These are phyloP conservation scores for Pyrus bretschneideri DNA, from an alignment of 306 rosid genomes.

Conservation along the genomic window DNA sequence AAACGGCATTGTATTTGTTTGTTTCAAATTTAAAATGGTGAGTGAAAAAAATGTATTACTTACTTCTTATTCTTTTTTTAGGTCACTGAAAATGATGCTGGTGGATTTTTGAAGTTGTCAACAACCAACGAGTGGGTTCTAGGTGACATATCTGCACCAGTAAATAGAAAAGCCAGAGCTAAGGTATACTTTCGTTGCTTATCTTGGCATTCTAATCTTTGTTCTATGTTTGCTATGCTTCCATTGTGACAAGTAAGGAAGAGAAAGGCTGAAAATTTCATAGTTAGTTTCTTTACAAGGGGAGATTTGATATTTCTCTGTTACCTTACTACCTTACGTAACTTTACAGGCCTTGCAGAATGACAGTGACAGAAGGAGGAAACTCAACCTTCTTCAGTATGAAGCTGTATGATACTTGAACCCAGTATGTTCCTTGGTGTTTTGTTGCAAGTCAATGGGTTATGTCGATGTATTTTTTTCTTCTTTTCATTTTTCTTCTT, in stretches of 20 bases:
- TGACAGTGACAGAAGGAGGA: slow-evolving; percentile 68
- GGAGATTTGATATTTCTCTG: background rate
- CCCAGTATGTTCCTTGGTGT: slow-evolving; percentile 38
- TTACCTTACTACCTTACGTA: slow-evolving; percentile 5
- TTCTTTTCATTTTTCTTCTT: too few species aligned
- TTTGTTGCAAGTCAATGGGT: background rate
- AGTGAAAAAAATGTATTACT: slow-evolving; percentile 14
- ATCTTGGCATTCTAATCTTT: background rate
- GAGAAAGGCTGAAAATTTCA: background rate
- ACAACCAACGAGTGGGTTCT: slow-evolving; percentile 60
- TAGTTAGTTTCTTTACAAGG: background rate
- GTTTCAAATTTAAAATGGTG: background rate
- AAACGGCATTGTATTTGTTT: slow-evolving; percentile 3
- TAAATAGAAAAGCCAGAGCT: slow-evolving; percentile 50
- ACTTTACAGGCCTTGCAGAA: slow-evolving; percentile 49
- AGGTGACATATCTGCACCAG: slow-evolving; percentile 64
- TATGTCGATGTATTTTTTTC: too few species aligned
- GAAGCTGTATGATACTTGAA: slow-evolving; percentile 78
- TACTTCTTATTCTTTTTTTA: slow-evolving; percentile 19
- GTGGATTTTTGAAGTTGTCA: slow-evolving; percentile 73
- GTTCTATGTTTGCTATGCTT: background rate
- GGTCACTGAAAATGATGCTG: slow-evolving; percentile 39
- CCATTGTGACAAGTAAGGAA: background rate
- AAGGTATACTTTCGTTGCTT: slow-evolving; percentile 43
- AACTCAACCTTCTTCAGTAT: slow-evolving; percentile 72